These are phyloP conservation scores for Trichomonas tenax DNA, from an alignment of 208 protist species.

Conservation along the genomic window DNA sequence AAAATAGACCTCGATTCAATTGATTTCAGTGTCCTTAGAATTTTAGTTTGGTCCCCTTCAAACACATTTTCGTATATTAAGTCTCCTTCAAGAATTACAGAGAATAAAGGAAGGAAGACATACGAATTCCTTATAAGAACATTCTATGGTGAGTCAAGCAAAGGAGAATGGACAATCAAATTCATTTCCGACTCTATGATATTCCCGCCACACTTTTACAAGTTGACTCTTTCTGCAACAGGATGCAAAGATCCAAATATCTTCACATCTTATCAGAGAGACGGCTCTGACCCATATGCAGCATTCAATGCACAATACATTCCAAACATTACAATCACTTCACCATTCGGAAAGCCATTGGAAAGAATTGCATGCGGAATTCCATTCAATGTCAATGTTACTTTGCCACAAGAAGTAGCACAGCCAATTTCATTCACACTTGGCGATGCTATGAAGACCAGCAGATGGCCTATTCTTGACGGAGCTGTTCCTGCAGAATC, in stretches of 20 bases:
- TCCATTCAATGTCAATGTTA: not conserved
- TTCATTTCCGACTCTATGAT: not conserved
- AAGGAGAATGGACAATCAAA: not conserved
- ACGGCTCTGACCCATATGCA: not conserved
- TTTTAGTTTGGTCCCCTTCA: not conserved
- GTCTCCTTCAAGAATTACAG: not conserved
- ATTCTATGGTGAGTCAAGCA: not conserved
- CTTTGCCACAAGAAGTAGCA: not conserved
- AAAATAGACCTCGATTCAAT: not conserved
- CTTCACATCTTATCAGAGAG: not conserved
- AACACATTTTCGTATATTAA: not conserved
- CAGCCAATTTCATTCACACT: not conserved
- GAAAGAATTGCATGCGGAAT: not conserved
- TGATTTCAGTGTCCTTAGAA: not conserved
- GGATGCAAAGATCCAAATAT: not conserved
- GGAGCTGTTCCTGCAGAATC: not conserved
- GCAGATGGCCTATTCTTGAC: not conserved
- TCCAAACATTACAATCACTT: not conserved
- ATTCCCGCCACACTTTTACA: too few relatives aligned
- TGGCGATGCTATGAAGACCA: not conserved
- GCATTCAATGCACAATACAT: not conserved
- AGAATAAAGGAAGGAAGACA: not conserved
- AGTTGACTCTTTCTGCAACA: too few relatives aligned
- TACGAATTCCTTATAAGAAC: not conserved
- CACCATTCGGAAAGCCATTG: not conserved